A percentile compares a stretch with the other conserved stretches of the same genome.
phyloP scores from a whole-genome alignment of 2,329 filamentous ascomycete genomes.

The Zymoseptoria tritici region DNA sequence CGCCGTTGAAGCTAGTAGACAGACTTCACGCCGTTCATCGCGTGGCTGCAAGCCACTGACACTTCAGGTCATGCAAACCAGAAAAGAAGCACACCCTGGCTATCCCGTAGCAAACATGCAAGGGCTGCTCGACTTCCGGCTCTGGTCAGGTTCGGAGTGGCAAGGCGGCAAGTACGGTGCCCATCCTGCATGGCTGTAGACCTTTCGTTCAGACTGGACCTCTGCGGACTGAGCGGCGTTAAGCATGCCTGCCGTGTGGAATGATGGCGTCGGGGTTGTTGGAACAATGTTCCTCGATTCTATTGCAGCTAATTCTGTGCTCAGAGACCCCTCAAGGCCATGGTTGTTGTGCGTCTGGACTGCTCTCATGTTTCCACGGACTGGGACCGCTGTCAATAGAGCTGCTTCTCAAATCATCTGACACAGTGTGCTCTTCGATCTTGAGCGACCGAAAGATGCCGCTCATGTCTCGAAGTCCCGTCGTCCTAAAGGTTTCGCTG shows the following conservation, averaged over 20 bases:
- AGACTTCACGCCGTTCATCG: not conserved
- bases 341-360: slow-evolving; percentile 13
- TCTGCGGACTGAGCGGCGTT: no score
- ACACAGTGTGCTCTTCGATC: slow-evolving; percentile 20
- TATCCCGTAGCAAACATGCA: not conserved
- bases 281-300: not conserved
- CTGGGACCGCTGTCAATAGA: slow-evolving; percentile 17
- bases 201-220: not conserved
- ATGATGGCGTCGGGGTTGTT: not conserved
- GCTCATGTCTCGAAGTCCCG: slow-evolving; percentile 29
- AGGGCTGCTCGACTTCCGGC: no score
- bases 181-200: not conserved
- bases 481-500: slow-evolving; percentile 1
- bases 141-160: not conserved
- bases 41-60: not conserved
- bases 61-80: not conserved
- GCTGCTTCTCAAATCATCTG: slow-evolving; percentile 13
- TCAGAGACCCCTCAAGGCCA: slow-evolving; percentile 1
- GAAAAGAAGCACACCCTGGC: not conserved
- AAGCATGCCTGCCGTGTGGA: not conserved
- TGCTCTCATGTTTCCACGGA: slow-evolving; percentile 14
- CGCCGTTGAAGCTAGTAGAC: not conserved
- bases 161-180: not conserved
- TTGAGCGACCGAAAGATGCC: slow-evolving; percentile 34
- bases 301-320: not conserved